These are phyloP conservation scores for Boletus patriciae DNA, from an alignment of 768 basidiomycete species.

Conservation along the genomic window DNA sequence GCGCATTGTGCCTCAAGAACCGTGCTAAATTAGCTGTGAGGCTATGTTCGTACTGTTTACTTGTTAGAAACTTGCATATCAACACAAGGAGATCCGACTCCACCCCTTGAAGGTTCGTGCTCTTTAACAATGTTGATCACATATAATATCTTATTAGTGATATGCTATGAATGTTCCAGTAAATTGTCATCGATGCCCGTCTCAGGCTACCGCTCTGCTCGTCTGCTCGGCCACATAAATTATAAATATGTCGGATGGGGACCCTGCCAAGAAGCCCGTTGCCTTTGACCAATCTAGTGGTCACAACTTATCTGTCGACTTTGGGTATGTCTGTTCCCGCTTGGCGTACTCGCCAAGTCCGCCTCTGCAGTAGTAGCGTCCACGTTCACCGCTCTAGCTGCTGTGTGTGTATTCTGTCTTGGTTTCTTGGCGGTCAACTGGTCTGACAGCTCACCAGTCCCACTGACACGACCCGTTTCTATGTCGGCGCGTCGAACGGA, in stretches of 20 bases:
- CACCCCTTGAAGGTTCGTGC: background rate
- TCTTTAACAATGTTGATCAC: background rate
- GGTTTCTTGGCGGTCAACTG: background rate
- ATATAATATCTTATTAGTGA: background rate
- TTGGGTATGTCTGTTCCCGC: slow-evolving; percentile 7
- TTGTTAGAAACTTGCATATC: background rate
- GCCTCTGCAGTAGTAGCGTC: slow-evolving; percentile 19
- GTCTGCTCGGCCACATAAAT: background rate
- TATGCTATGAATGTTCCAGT: background rate
- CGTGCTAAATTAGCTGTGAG: background rate
- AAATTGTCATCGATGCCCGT: background rate
- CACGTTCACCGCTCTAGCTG: slow-evolving; percentile 24
- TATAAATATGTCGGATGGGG: background rate
- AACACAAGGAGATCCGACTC: background rate
- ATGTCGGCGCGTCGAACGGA: slow-evolving; percentile 42
- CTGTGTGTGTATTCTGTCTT: slow-evolving; percentile 18
- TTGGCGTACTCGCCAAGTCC: slow-evolving; percentile 14
- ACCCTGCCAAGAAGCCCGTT: background rate
- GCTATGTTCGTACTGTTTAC: background rate
- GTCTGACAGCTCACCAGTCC: slow-evolving; percentile 13
- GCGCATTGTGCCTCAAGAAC: background rate
- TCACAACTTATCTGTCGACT: background rate
- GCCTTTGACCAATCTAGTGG: background rate
- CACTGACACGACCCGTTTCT: slow-evolving; percentile 34
- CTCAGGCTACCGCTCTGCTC: background rate